phyloP scores from a whole-genome alignment of 2,329 filamentous ascomycete species.

The Cryphonectria parasitica region DNA sequence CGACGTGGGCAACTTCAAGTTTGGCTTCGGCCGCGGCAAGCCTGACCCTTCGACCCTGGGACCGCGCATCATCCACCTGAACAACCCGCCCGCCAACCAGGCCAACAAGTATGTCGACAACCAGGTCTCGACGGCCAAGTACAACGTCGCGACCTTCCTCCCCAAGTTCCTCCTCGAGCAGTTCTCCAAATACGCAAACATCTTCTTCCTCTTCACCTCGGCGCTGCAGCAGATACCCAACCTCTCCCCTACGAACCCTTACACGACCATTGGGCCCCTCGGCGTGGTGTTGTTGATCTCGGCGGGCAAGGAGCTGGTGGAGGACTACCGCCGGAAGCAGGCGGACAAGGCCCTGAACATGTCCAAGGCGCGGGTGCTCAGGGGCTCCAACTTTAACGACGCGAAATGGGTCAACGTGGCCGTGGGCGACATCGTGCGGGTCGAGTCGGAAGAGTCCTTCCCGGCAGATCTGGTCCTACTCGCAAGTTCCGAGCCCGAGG shows the following conservation, averaged over 20 bases:
- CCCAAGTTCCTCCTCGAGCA: conserved; percentile 98
- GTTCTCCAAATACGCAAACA: conserved; percentile 98
- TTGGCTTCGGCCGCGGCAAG: conserved; percentile 84
- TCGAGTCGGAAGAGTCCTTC: conserved; percentile 94
- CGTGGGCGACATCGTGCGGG: conserved; percentile 89
- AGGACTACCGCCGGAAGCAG: conserved; percentile 87
- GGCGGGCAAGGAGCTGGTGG: conserved; percentile 89
- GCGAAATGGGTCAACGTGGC: conserved; percentile 92
- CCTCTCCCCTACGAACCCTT: conserved; percentile 92
- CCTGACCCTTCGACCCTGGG: conserved; percentile 89
- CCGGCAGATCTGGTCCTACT: conserved; percentile 91
- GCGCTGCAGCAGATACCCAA: conserved; percentile 92
- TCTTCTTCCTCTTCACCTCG: conserved; percentile 99
- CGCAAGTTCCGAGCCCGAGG: conserved; percentile 95
- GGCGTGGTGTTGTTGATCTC: conserved; percentile 91
- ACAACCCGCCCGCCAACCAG: conserved; percentile 92
- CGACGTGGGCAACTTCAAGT: conserved; percentile 81
- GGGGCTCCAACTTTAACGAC: conserved; percentile 82
- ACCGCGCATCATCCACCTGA: conserved; percentile 90
- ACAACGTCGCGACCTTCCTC: conserved; percentile 89
- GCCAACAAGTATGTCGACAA: conserved; percentile 93
- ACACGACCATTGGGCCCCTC: conserved; percentile 95
- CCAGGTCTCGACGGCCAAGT: conserved; percentile 96
- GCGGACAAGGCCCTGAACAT: conserved; percentile 88
- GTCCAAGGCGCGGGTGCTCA: conserved; percentile 80